Conservation (phyloP, 2,329 filamentous ascomycete genomes). For the Nigrospora sphaerica region DNA sequence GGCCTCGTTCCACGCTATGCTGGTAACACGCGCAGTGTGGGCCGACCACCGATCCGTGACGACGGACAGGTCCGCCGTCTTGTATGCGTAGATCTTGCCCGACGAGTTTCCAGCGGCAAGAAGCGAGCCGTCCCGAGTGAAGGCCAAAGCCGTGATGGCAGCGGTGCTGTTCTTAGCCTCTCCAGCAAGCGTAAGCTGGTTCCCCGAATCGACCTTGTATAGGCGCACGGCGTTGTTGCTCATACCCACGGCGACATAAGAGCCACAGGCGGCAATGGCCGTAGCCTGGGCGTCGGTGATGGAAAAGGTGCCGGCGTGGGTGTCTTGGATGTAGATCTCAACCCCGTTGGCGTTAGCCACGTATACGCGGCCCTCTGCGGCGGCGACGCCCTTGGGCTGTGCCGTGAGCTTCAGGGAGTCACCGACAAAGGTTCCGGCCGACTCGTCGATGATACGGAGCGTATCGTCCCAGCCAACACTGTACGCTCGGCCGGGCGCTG, state of each 20-base stretch:
- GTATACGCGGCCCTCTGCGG: conserved; percentile 32
- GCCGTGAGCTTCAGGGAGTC: conserved; percentile 59
- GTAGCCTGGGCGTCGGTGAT: conserved; percentile 58
- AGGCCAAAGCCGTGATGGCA: conserved; percentile 71
- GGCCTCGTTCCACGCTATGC: conserved; percentile 67
- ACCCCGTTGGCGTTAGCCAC: conserved; percentile 48
- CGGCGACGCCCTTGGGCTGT: conserved; percentile 59
- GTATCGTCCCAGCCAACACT: conserved; percentile 94
- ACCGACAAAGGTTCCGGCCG: conserved; percentile 69
- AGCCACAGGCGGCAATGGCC: conserved; percentile 62
- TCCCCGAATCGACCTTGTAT: conserved; percentile 55
- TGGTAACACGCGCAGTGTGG: conserved; percentile 50
- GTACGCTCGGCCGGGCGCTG: conserved; percentile 59
- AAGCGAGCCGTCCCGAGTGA: conserved; percentile 69
- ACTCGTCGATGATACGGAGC: conserved; percentile 69
- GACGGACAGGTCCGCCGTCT: conserved; percentile 51
- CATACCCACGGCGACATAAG: conserved; percentile 66
- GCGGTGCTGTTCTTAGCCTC: conserved; percentile 63
- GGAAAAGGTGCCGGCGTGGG: conserved; percentile 50
- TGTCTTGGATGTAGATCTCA: conserved; percentile 50
- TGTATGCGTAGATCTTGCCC: conserved; percentile 84
- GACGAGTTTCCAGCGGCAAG: conserved; percentile 77
- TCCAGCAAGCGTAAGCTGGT: conserved; percentile 45
- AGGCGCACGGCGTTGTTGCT: conserved; percentile 70
- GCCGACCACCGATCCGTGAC: conserved; percentile 68